These are phyloP conservation scores for Quercus agrifolia DNA, from an alignment of 306 rosid genomes.

Conservation along the genomic window DNA sequence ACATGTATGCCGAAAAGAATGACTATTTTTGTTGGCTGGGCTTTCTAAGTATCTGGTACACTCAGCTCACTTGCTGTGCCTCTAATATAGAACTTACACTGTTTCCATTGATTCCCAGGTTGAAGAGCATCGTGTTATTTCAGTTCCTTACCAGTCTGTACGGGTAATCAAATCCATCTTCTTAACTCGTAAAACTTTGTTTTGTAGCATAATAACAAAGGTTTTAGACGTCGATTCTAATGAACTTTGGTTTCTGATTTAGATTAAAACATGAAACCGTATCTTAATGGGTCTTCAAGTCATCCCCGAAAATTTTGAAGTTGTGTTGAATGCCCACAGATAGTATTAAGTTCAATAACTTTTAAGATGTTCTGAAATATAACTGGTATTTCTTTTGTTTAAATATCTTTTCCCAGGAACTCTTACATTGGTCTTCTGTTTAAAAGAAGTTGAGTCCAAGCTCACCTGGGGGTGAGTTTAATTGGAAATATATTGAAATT, in stretches of 20 bases:
- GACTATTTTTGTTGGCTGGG: not conserved
- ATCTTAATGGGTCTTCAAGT: not conserved
- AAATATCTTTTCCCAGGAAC: not conserved
- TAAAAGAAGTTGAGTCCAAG: not conserved
- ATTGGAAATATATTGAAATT: not conserved
- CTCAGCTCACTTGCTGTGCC: conserved; percentile 3
- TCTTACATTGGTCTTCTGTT: not conserved
- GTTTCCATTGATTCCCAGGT: conserved; percentile 51
- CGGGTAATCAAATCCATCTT: conserved; percentile 42
- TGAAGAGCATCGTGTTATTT: conserved; percentile 79
- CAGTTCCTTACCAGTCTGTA: conserved; percentile 78
- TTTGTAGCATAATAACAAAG: not conserved
- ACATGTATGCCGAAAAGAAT: conserved; percentile 1
- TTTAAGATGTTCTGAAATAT: not conserved
- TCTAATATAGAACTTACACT: conserved; percentile 19
- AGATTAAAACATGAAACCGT: conserved; percentile 2
- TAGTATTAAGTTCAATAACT: not conserved
- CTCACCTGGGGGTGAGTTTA: not conserved
- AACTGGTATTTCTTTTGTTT: not conserved
- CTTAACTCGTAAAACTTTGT: not conserved
- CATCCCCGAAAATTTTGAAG: not conserved
- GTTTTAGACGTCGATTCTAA: not conserved
- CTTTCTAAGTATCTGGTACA: conserved; percentile 1
- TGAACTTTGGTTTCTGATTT: conserved; percentile 18
- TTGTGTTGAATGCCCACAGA: conserved; percentile 9